A percentile compares a stretch with the other conserved stretches of the same genome.
phyloP scores from a whole-genome alignment of 148 eudicot species.

The Vaccinium myrtillus region DNA sequence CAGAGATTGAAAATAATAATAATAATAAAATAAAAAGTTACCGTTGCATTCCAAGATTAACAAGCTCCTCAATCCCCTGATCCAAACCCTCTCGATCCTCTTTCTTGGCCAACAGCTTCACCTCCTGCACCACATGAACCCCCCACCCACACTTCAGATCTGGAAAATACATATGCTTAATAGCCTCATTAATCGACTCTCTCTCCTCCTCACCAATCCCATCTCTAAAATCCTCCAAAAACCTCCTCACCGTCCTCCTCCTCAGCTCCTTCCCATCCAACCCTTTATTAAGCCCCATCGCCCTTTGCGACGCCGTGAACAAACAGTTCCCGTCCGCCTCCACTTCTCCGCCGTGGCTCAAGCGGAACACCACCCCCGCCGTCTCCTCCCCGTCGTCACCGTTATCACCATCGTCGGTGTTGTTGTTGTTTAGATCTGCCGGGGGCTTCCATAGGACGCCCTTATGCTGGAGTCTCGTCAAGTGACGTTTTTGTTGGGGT shows the following conservation, averaged over 20 bases:
- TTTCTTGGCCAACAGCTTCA: slow-evolving; percentile 64
- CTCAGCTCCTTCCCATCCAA: slow-evolving; percentile 49
- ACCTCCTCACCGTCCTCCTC: slow-evolving; percentile 60
- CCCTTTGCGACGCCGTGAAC: slow-evolving; percentile 62
- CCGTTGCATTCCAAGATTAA: not conserved
- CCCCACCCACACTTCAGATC: slow-evolving; percentile 88
- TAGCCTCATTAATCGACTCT: slow-evolving; percentile 44
- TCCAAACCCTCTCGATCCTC: slow-evolving; percentile 57
- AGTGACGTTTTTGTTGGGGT: slow-evolving; percentile 46
- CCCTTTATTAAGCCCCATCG: slow-evolving; percentile 28
- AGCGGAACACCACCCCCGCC: slow-evolving; percentile 47
- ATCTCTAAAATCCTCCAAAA: slow-evolving; percentile 56
- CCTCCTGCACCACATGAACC: slow-evolving; percentile 78
- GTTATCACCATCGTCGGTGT: not conserved
- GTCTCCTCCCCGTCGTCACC: not conserved
- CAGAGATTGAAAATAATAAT: not conserved
- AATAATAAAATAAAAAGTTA: not conserved
- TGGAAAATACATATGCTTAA: slow-evolving; percentile 68
- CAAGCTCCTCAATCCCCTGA: slow-evolving; percentile 53
- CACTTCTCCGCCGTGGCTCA: slow-evolving; percentile 83
- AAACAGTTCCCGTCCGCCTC: slow-evolving; percentile 89
- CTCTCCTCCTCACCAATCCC: slow-evolving; percentile 39
- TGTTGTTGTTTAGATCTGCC: not conserved
- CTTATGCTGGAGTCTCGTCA: slow-evolving; percentile 47
- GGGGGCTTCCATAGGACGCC: slow-evolving; percentile 86